These are phyloP conservation scores for Candida succiphila DNA, from an alignment of 805 yeast species.

Conservation along the genomic window DNA sequence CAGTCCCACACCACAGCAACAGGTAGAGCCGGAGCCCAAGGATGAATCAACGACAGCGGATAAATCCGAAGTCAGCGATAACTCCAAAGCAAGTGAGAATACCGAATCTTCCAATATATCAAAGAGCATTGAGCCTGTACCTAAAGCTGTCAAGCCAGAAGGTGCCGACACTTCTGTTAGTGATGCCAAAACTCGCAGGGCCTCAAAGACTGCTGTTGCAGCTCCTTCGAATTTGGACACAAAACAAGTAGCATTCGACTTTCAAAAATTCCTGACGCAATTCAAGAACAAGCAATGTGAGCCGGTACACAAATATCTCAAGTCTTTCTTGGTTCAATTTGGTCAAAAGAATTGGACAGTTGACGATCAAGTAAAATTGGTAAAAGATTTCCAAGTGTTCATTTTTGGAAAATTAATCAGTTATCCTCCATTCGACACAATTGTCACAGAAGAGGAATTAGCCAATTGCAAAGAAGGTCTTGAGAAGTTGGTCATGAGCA, in stretches of 20 bases:
- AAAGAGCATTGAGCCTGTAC: not conserved
- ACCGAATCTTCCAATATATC: not conserved
- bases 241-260: slow-evolving; percentile 51
- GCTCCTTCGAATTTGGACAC: slow-evolving; percentile 1
- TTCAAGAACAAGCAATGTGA: slow-evolving; percentile 72
- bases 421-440: slow-evolving; percentile 65
- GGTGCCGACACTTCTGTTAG: not conserved
- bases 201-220: too few species aligned
- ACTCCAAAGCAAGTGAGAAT: slow-evolving; percentile 1
- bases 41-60: slow-evolving; percentile 2
- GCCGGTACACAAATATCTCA: slow-evolving; percentile 78
- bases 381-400: slow-evolving; percentile 68
- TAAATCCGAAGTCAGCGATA: slow-evolving; percentile 1
- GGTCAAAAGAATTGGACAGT: slow-evolving; percentile 59
- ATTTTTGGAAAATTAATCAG: slow-evolving; percentile 50
- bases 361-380: slow-evolving; percentile 68
- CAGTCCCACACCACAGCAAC: not conserved
- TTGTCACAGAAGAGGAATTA: slow-evolving; percentile 46
- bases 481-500: slow-evolving; percentile 86
- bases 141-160: not conserved
- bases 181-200: not conserved
- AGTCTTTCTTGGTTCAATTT: slow-evolving; percentile 76
- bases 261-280: slow-evolving; percentile 67
- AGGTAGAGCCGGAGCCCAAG: too few species aligned
- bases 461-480: slow-evolving; percentile 81